phyloP scores from a whole-genome alignment of 2,329 filamentous ascomycete species.

The Pseudogymnoascus sp. region DNA sequence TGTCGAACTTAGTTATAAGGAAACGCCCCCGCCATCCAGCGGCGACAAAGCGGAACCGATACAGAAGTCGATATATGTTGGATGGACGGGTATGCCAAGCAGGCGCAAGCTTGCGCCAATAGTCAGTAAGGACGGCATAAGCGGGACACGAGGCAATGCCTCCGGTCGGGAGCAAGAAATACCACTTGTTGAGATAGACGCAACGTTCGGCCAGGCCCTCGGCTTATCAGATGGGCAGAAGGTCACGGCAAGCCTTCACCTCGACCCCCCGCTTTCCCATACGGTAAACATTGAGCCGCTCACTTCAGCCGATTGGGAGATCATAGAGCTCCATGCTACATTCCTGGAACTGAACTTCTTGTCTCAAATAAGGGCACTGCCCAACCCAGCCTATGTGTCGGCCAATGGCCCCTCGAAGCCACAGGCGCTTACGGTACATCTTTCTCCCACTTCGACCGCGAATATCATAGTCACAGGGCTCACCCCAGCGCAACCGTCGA shows the following conservation, averaged over 20 bases:
- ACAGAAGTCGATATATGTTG: constrained; percentile 71
- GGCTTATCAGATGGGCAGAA: constrained; percentile 77
- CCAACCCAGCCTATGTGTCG: constrained; percentile 65
- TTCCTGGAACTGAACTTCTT: constrained; percentile 92
- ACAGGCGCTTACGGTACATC: constrained; percentile 82
- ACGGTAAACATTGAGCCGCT: constrained; percentile 95
- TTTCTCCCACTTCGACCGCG: constrained; percentile 91
- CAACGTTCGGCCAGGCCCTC: constrained; percentile 68
- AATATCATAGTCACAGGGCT: constrained; percentile 81
- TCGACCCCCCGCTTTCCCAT: constrained; percentile 84
- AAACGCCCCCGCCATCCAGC: constrained; percentile 41
- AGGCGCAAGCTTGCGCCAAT: constrained; percentile 70
- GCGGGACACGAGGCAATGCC: constrained; percentile 46
- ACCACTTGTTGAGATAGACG: constrained; percentile 75
- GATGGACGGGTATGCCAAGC: constrained; percentile 98
- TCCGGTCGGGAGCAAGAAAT: constrained; percentile 64
- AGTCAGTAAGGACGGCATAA: constrained; percentile 65
- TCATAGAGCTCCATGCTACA: constrained; percentile 92
- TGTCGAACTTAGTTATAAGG: constrained; percentile 77
- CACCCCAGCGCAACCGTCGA: constrained; percentile 60
- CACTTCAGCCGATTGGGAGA: constrained; percentile 95
- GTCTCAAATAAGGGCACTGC: constrained; percentile 84
- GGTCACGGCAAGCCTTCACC: constrained; percentile 62
- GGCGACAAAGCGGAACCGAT: constrained; percentile 38
- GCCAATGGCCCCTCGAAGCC: constrained; percentile 44